Percentiles rank a stretch among this genome's conserved stretches.
Conservation (phyloP, 257 asterid genomes). For the Gynochthodes officinalis region DNA sequence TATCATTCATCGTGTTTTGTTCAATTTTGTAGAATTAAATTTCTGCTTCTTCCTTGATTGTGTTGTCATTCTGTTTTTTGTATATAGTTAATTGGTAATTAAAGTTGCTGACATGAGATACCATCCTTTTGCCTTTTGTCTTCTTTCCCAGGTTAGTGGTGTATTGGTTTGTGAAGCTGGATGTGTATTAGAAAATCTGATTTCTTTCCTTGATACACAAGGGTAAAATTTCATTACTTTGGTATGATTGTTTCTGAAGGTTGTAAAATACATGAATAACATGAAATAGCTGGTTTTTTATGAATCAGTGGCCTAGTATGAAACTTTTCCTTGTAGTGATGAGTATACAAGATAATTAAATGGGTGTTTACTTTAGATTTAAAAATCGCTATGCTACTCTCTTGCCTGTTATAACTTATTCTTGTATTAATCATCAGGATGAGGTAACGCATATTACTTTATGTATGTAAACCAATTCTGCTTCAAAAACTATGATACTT, state of each 20-base stretch:
- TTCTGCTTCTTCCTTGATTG: background rate
- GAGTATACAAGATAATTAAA: too few relatives aligned
- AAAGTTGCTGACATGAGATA: conserved; percentile 4
- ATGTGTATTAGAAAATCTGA: conserved; percentile 96
- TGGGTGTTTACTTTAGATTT: background rate
- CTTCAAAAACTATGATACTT: background rate
- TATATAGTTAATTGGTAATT: background rate
- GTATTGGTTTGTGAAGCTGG: conserved; percentile 98
- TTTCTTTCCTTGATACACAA: conserved; percentile 74
- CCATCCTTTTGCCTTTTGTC: conserved; percentile 9
- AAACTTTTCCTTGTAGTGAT: background rate
- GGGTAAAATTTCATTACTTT: conserved; percentile 49
- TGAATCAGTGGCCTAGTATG: too few relatives aligned
- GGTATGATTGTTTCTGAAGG: background rate
- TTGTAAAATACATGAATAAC: background rate
- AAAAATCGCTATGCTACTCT: background rate
- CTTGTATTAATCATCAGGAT: background rate
- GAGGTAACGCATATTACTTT: background rate
- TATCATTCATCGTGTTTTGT: background rate
- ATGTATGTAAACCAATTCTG: background rate
- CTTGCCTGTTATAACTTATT: background rate
- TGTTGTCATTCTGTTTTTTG: background rate
- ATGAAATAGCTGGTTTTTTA: background rate
- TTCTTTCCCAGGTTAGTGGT: conserved; percentile 63
- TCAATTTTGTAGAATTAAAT: background rate